phyloP scores from a whole-genome alignment of 2,329 filamentous ascomycete genomes.

The Mycosphaerella arachidis region DNA sequence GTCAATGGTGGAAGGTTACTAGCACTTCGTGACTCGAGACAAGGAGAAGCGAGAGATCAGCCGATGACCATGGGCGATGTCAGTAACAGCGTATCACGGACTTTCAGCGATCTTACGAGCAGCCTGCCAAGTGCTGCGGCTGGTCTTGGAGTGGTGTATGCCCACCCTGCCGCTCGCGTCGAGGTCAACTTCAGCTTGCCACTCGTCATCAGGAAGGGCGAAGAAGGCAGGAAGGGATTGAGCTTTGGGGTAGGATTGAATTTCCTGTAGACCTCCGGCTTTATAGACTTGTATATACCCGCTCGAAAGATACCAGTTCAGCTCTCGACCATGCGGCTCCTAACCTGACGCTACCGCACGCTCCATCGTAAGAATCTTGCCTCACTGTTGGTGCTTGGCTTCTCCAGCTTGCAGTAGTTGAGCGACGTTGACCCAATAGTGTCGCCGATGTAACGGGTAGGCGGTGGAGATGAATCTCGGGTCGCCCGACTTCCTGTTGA shows the following conservation, averaged over 20 bases:
- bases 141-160: constrained; percentile 88
- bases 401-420: background rate
- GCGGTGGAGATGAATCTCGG: background rate
- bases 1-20: constrained; percentile 84
- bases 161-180: constrained; percentile 86
- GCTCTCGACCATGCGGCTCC: background rate
- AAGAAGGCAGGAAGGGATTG: constrained; percentile 84
- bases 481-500: background rate
- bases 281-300: constrained; percentile 4
- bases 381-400: background rate
- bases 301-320: background rate
- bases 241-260: constrained; percentile 96
- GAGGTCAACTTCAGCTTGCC: constrained; percentile 95
- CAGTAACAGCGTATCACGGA: constrained; percentile 52
- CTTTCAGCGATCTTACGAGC: constrained; percentile 65
- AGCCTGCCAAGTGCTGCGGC: constrained; percentile 81
- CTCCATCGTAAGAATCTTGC: no score
- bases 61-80: constrained; percentile 51
- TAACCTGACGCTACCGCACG: background rate
- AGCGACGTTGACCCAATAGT: background rate
- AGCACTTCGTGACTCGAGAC: constrained; percentile 56
- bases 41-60: constrained; percentile 35
- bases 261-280: constrained; percentile 62
- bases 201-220: constrained; percentile 72
- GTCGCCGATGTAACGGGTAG: background rate